Evolutionary conservation across 371 early-diverging fungal species (phyloP), one percentile per base, ranked within the genome.

Genomic region (Mortierella sp.): DNA sequence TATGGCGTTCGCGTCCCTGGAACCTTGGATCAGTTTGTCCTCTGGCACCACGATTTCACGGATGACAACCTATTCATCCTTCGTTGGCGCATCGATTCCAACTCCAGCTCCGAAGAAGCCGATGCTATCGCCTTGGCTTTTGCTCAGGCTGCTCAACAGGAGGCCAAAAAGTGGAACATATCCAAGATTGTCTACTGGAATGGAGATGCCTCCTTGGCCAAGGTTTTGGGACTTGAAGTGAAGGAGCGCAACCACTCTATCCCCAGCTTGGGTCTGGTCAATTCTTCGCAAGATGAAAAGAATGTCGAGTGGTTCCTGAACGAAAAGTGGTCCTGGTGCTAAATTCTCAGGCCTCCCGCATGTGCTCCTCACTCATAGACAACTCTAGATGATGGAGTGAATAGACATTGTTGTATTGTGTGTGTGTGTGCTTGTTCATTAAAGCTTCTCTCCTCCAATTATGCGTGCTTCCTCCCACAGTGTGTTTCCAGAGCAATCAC

Each of bases 401-500:
- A 28, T n/a, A n/a, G n/a, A n/a, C n/a, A n/a, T n/a, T n/a, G n/a
- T n/a, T n/a, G n/a, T n/a, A n/a, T n/a, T n/a, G 46, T 46, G 46
- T 46, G 46, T 46, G 12, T 46, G 12, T 46, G 46, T 46, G 21
- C 21, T 16, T 46, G 1, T 46, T 14, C 21, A 2, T 46, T 14
- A 19, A n/a, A 13, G 9, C 16, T 57, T 51, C 0, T 44, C 65
- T 14, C 49, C 69, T 19, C 41, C 52, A 58, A 58, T 67, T 47
- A 76, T 49, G 1, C 87, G 79, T 16, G 88, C 96, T 60, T 93
- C 90, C 61, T 93, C 90, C 96, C 96, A 96, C 46, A 96, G 73
- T 8, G 96, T 96, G 57, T 86, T 85, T 19, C 96, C 96, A 31
- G 81, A 82, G 73, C 96, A 96, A 27, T 92, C 90, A 71, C 96